Base-by-base conservation (phyloP, 2,329 filamentous ascomycete genomes). In the Orbilia brochopaga region DNA sequence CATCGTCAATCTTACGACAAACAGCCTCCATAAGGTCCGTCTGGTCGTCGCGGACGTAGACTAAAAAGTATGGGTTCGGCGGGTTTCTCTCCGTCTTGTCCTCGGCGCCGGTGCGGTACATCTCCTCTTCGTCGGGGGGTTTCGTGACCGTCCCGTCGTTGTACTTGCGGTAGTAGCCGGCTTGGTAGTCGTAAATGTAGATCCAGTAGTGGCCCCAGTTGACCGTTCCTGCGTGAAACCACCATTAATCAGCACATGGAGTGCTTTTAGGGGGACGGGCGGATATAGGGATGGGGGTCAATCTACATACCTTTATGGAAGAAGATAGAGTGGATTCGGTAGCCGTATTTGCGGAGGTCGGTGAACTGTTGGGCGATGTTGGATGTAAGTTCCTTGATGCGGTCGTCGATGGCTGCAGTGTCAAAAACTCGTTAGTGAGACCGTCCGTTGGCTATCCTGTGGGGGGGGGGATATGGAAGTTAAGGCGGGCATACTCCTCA, bases 121-220 rank as follows among this genome's bases (percentile, higher is more conserved):
- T 90, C 55, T 88, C 85, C 15, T 83, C 82, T 6, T 85, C 83
- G 76, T 90, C 85, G 13, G 83, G 81, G 24, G 87, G 84, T 74
- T 90, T 86, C 1, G 86, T 88, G 23, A 99, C 92, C 15, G 84
- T 84, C 60, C 89, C 88, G 77, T 99, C 94, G 78, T 99, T 99
- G 83, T 97, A 99, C 77, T 90, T 91, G 65, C 92, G 88, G 92
- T 94, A 99, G 19, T 92, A 82, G 37, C 87, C 81, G 52, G 86
- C 85, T 74, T 88, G 85, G 79, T 96, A 96, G 80, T 97, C 94
- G 77, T 88, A 90, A 74, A 99, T 95, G 85, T 92, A 97, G 50
- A 97, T 91, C 88, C 91, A 97, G 81, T 97, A 99, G 79, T 99
- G 94, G 0, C 94, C 94, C 51, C 88, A 88, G 50, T 83, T 85